Evolutionary conservation across 192 early-diverging fungal species (phyloP), one percentile per base, ranked within the genome.

Genomic region (Linnemannia zychae): DNA sequence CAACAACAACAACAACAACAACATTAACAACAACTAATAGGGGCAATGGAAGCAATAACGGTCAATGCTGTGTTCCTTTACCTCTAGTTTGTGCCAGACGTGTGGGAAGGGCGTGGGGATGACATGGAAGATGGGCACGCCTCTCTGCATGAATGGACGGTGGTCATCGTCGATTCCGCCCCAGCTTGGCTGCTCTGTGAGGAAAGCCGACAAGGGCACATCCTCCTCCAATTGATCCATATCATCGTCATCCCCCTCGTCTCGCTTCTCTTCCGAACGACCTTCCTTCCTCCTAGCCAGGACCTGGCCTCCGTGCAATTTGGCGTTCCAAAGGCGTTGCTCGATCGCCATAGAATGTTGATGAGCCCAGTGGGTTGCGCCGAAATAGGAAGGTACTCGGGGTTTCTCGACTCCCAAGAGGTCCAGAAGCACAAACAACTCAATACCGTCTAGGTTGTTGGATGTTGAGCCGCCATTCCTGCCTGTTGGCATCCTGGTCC

Each of bases 401-500:
- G 89, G 81, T 36, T 91, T 77, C 70, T 81, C 40, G 0, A 93
- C 87, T 0, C 98, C 98, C 20, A 99, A 87, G 40, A 99, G 89
- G 87, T 99, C 98, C 33, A 99, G 88, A 20, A 98, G 89, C 0
- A 99, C 92, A 80, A 99, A 90, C 7, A 95, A 84, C 46, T 98
- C 97, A 22, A 99, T 97, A 22, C 92, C 87, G 38, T 89, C 84
- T n/a, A 99, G 86, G 37, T 87, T 75, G 24, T 78, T 89, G 22
- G 79, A 53, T 28, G 69, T 72, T 12, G 74, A 84, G 28, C 81
- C 80, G n/a, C 78, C 80, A 57, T 78, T 82, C 34, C 81, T 75
- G 0, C 78, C 71, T 67, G 50, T 78, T 24, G 72, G 78, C 7
- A 75, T 80, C 28, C 71, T 76, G 7, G 77, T 71, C 34, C 70